A percentile compares a stretch with the other conserved stretches of the same genome.
These are phyloP conservation scores for Seminavis robusta DNA, from an alignment of 108 stramenopile genomes.

Conservation along the genomic window DNA sequence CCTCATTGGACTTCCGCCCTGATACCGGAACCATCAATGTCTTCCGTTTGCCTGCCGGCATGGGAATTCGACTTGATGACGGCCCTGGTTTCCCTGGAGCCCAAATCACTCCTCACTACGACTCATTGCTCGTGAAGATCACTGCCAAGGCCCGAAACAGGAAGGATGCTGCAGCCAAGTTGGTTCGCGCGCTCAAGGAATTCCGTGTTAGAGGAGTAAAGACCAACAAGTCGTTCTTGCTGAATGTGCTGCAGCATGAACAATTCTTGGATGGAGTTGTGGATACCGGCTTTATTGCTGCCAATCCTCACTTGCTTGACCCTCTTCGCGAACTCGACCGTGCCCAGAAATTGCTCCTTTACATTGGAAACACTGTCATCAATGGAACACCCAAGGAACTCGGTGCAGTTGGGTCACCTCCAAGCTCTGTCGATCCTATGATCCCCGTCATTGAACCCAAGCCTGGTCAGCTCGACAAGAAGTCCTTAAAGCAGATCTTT, in stretches of 20 bases:
- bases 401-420: constrained; percentile 84
- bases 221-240: constrained; percentile 80
- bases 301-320: constrained; percentile 60
- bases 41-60: constrained; percentile 83
- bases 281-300: constrained; percentile 87
- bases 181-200: constrained; percentile 85
- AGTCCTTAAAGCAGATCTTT: too few relatives aligned
- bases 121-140: constrained; percentile 94
- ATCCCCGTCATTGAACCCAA: constrained; percentile 76
- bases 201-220: constrained; percentile 90
- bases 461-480: too few relatives aligned
- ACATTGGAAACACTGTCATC: constrained; percentile 84
- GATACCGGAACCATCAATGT: constrained; percentile 84
- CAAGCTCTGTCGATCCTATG: constrained; percentile 66
- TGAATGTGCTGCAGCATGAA: constrained; percentile 82
- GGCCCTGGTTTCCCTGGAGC: constrained; percentile 73
- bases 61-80: constrained; percentile 89
- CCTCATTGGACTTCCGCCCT: constrained; percentile 78
- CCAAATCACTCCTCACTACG: constrained; percentile 87
- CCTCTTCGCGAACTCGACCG: constrained; percentile 84
- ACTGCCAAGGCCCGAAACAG: constrained; percentile 70
- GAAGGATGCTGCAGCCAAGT: constrained; percentile 69
- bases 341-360: constrained; percentile 81
- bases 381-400: constrained; percentile 88
- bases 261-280: constrained; percentile 82